phyloP scores from a whole-genome alignment of 768 basidiomycete genomes.

The Grammothele lineata region DNA sequence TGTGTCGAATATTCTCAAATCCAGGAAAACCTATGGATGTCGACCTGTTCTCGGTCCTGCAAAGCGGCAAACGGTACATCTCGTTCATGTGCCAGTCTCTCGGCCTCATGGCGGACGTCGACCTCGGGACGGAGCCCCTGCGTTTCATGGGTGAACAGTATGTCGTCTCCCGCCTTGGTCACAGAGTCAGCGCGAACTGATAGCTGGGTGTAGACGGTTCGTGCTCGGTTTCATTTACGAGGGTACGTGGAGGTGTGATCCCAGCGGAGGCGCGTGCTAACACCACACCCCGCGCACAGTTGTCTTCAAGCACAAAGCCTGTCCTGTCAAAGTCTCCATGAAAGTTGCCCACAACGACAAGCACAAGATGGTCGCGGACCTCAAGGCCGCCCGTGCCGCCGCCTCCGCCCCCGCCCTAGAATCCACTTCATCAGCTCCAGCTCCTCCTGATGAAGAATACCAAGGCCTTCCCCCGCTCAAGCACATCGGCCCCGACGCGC shows the following conservation, averaged over 20 bases:
- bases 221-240: conserved; percentile 67
- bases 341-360: conserved; percentile 72
- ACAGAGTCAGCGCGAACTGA: no score
- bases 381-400: no score
- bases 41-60: conserved; percentile 75
- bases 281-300: conserved; percentile 27
- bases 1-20: no score
- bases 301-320: conserved; percentile 59
- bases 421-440: not conserved
- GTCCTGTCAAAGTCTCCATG: conserved; percentile 65
- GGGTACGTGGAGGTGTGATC: conserved; percentile 36
- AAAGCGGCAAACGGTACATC: conserved; percentile 55
- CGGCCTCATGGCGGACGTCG: conserved; percentile 83
- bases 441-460: conserved; percentile 12
- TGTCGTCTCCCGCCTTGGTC: no score
- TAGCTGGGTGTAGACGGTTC: conserved; percentile 61
- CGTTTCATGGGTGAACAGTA: conserved; percentile 73
- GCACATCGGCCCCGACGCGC: conserved; percentile 29
- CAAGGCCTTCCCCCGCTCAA: conserved; percentile 45
- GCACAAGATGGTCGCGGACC: conserved; percentile 55
- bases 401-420: no score
- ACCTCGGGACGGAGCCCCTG: conserved; percentile 78
- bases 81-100: conserved; percentile 84
- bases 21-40: conserved; percentile 71
- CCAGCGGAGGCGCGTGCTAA: not conserved